phyloP scores from a whole-genome alignment of 306 rosid genomes.

The Cucurbita moschata region DNA sequence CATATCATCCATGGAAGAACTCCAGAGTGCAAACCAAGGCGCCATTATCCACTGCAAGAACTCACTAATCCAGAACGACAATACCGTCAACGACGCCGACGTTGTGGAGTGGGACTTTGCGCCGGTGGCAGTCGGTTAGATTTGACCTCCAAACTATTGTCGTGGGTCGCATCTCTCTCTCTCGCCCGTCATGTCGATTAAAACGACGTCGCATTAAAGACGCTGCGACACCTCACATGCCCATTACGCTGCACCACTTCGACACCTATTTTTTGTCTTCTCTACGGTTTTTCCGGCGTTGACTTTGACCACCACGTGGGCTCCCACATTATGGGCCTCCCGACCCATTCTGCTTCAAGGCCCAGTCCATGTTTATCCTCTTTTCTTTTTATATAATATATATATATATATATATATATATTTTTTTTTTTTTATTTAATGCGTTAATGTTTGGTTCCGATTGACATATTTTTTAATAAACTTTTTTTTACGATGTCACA shows the following conservation, averaged over 20 bases:
- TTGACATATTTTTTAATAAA: too few relatives aligned
- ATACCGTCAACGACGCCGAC: conserved; percentile 13
- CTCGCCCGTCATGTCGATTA: conserved; percentile 2
- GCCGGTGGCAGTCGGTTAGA: not conserved
- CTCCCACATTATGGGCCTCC: not conserved
- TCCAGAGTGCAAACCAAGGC: conserved; percentile 12
- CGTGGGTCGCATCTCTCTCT: not conserved
- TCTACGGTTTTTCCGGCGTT: not conserved
- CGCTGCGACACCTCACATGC: conserved; percentile 2
- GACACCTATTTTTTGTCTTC: not conserved
- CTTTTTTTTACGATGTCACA: too few relatives aligned
- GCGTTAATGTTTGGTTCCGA: too few relatives aligned
- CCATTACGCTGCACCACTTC: not conserved
- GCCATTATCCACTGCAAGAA: conserved; percentile 13
- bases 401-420: too few relatives aligned
- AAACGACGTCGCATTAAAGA: conserved; percentile 1
- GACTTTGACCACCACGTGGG: not conserved
- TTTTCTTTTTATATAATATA: too few relatives aligned
- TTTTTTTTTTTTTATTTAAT: too few relatives aligned
- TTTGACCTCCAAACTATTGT: not conserved
- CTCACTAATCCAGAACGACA: not conserved
- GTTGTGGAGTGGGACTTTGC: not conserved
- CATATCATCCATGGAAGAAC: conserved; percentile 69
- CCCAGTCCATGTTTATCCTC: not conserved
- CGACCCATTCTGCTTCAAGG: not conserved